Conservation (phyloP, 352 stramenopile species). For the Pythium phragmiticola region DNA sequence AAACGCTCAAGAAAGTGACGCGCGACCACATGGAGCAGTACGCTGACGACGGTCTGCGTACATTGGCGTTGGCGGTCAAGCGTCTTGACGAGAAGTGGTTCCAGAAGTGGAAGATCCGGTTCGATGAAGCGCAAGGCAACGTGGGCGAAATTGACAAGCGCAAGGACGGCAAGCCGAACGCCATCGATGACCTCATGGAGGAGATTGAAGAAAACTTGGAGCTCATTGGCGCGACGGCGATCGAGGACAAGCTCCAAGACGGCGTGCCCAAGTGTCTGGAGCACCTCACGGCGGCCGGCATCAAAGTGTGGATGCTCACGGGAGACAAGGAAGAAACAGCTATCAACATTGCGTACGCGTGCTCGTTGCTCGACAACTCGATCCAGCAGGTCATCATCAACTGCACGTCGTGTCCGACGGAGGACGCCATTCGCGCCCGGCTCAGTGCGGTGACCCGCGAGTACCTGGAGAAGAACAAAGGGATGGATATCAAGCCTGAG, state of each 20-base stretch:
- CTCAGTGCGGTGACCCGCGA: conserved; percentile 46
- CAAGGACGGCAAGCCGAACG: conserved; percentile 76
- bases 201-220: conserved; percentile 81
- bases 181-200: conserved; percentile 76
- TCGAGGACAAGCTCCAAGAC: conserved; percentile 92
- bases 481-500: conserved; percentile 39
- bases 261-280: conserved; percentile 87
- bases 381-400: conserved; percentile 85
- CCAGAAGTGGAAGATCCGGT: conserved; percentile 67
- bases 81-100: conserved; percentile 67
- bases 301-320: conserved; percentile 95
- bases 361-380: conserved; percentile 76
- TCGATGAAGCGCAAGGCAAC: conserved; percentile 66
- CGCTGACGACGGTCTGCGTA: conserved; percentile 82
- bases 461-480: conserved; percentile 44
- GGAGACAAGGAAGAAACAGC: conserved; percentile 94
- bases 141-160: conserved; percentile 73
- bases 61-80: conserved; percentile 78
- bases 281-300: conserved; percentile 80
- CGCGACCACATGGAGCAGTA: conserved; percentile 83
- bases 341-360: conserved; percentile 93
- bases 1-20: conserved; percentile 55
- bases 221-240: conserved; percentile 88
- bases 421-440: conserved; percentile 64
- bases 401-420: conserved; percentile 57